phyloP scores from a whole-genome alignment of 1,284 basidiomycete genomes.

The Irpex sp. region DNA sequence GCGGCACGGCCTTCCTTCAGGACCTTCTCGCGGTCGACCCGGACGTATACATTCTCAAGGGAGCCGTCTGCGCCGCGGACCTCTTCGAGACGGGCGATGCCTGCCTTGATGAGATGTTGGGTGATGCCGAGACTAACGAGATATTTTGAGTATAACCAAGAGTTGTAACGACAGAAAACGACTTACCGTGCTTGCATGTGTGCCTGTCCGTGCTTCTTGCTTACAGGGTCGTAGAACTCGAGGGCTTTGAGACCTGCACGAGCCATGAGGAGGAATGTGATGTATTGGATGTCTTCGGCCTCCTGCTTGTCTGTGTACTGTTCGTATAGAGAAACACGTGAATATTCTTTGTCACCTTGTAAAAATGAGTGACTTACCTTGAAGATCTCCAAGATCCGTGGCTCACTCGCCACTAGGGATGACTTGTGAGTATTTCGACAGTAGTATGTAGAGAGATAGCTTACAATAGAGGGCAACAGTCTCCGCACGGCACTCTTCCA shows the following conservation, averaged over 20 bases:
- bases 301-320: conserved; percentile 68
- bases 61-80: conserved; percentile 51
- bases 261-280: conserved; percentile 82
- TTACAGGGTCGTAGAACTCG: conserved; percentile 79
- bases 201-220: conserved; percentile 84
- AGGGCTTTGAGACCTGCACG: conserved; percentile 77
- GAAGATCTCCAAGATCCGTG: conserved; percentile 74
- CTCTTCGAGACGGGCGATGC: conserved; percentile 70
- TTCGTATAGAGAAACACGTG: not conserved
- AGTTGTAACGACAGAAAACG: not conserved
- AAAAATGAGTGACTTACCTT: conserved; percentile 37
- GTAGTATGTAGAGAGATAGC: conserved; percentile 22
- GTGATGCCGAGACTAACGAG: conserved; percentile 69
- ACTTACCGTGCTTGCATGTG: conserved; percentile 84
- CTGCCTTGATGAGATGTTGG: conserved; percentile 67
- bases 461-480: conserved; percentile 74
- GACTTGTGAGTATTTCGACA: not conserved
- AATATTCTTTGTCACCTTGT: not conserved
- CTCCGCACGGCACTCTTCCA: conserved; percentile 88
- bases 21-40: conserved; percentile 70
- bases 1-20: conserved; percentile 60
- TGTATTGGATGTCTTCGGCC: conserved; percentile 73
- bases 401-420: conserved; percentile 45
- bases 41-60: conserved; percentile 67
- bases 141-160: not conserved